Base-by-base conservation (phyloP, 306 rosid species). In the Cicer bijugum region DNA sequence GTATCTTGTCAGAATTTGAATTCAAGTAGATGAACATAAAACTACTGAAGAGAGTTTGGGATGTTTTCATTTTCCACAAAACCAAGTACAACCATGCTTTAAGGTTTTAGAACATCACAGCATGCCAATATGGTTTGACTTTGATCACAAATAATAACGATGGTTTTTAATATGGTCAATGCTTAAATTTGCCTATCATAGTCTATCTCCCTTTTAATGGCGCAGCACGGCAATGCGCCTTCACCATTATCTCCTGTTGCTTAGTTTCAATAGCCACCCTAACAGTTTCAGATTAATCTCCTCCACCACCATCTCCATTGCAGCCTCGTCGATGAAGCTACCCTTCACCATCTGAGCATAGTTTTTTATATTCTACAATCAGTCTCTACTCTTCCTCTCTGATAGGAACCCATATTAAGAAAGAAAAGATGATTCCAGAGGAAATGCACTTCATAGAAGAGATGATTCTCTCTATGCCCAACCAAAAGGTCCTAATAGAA, bases 1-100 rank as follows among this genome's bases (percentile, higher is more conserved):
- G 79, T 84, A 6, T 60, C 78, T 2, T 60, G 12, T 62, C 8
- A 53, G 15, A 51, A 56, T 67, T 73, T 82, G 1, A 40, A 4
- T 47, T 64, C 28, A 0, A 14, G 72, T 35, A 14, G 33, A 65
- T 59, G 59, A 40, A 47, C 67, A 74, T 66, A 11, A 37, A 70
- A 79, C 76, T 28, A 17, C 6, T 20, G 28, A 39, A 15, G 60
- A 59, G 16, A 60, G 48, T 57, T 12, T 7, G 53, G 20, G 14
- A 19, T 48, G 48, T 52, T 71, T 71, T 38, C 4, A 67, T 23
- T 47, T 79, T 69, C 73, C 62, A 67, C 4, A 45, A 45, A 15
- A 12, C 16, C 11, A 38, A 3, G 42, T 12, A 23, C 47, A 16
- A 8, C 3, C 1, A 43, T 11, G 14, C 28, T 9, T 46, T 57